phyloP scores from a whole-genome alignment of 768 basidiomycete species.

The Xerocomus brunneocitrinus region DNA sequence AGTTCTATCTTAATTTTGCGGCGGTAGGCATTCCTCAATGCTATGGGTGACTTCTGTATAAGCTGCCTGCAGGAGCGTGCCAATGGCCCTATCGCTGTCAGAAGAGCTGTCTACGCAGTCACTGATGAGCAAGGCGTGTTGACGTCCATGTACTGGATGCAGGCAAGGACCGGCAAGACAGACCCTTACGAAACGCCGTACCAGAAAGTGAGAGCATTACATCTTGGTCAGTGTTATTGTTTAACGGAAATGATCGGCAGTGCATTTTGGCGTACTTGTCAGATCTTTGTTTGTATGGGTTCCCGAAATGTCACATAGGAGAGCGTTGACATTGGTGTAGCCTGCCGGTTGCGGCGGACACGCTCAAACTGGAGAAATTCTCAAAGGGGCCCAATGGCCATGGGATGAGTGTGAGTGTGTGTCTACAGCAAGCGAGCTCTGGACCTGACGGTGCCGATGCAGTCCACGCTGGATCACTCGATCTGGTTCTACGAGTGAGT shows the following conservation, averaged over 20 bases:
- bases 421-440: neutral
- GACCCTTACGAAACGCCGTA: constrained; percentile 65
- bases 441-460: constrained; percentile 6
- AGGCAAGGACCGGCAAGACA: constrained; percentile 50
- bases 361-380: constrained; percentile 49
- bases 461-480: constrained; percentile 70
- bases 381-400: constrained; percentile 47
- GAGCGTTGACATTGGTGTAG: constrained; percentile 34
- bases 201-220: constrained; percentile 54
- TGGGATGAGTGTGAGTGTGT: constrained; percentile 57
- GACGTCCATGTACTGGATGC: constrained; percentile 75
- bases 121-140: constrained; percentile 43
- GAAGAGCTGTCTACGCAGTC: constrained; percentile 44
- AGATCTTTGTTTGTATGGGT: constrained; percentile 68
- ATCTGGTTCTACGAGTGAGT: constrained; percentile 75
- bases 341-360: constrained; percentile 49
- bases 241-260: constrained; percentile 32
- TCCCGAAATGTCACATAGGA: neutral
- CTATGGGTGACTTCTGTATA: constrained; percentile 21
- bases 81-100: constrained; percentile 66
- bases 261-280: constrained; percentile 79
- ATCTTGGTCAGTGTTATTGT: neutral
- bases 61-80: constrained; percentile 52
- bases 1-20: constrained; percentile 28
- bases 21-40: constrained; percentile 13